Percentiles rank a stretch among this genome's conserved stretches.
These are phyloP conservation scores for Gaeumannomyces tritici DNA, from an alignment of 2,329 filamentous ascomycete genomes.

Conservation along the genomic window DNA sequence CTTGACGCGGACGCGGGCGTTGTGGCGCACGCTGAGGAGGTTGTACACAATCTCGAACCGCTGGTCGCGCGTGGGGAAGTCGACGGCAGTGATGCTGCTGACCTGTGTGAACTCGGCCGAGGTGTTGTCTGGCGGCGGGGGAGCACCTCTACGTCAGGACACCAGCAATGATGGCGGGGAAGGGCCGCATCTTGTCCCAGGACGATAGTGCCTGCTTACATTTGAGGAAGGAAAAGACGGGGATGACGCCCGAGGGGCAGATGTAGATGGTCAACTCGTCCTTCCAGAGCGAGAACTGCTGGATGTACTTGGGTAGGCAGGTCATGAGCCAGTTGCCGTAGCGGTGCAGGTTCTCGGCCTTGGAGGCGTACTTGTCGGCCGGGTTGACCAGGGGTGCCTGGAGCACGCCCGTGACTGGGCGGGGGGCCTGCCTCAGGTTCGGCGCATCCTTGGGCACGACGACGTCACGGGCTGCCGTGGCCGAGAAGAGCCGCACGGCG, in stretches of 20 bases:
- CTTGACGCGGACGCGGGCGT: constrained; percentile 94
- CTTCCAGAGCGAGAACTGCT: constrained; percentile 99
- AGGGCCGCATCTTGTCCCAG: background rate
- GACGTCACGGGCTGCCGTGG: constrained; percentile 7
- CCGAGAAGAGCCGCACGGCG: constrained; percentile 39
- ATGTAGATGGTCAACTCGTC: constrained; percentile 96
- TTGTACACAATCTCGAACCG: constrained; percentile 99
- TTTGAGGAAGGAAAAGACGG: constrained; percentile 91
- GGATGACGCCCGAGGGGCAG: constrained; percentile 76
- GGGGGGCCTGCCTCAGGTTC: constrained; percentile 59
- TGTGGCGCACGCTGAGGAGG: constrained; percentile 88
- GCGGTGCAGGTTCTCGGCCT: constrained; percentile 78
- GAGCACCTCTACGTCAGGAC: background rate
- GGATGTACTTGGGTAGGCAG: constrained; percentile 93
- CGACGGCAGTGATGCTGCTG: constrained; percentile 85
- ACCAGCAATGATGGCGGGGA: background rate
- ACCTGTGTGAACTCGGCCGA: constrained; percentile 94
- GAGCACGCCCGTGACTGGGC: constrained; percentile 51
- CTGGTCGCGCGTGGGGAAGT: constrained; percentile 91
- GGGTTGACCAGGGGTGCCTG: constrained; percentile 80
- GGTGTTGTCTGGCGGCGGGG: constrained; percentile 65
- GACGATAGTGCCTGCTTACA: constrained; percentile 30
- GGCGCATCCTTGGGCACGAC: constrained; percentile 44
- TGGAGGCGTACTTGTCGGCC: constrained; percentile 82
- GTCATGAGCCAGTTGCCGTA: constrained; percentile 97